These are phyloP conservation scores for Mycena maculata DNA, from an alignment of 768 basidiomycete genomes.

Conservation along the genomic window DNA sequence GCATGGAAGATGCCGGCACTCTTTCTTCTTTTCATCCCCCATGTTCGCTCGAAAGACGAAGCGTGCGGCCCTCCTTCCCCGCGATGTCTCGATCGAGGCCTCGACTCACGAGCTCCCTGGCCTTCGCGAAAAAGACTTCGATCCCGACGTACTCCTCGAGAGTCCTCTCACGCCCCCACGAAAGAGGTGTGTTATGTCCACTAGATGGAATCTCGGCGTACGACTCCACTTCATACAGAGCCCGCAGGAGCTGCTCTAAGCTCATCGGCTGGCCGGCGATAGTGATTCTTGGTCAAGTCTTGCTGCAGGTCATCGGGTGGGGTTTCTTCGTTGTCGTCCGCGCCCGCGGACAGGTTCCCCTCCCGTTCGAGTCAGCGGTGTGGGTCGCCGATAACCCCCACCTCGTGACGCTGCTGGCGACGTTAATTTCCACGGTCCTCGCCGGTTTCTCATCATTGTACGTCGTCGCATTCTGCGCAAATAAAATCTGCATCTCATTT, in stretches of 20 bases:
- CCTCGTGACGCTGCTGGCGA: not conserved
- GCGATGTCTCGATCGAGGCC: too few relatives aligned
- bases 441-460: slow-evolving; percentile 1
- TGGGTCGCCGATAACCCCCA: slow-evolving; percentile 16
- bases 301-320: not conserved
- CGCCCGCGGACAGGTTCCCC: not conserved
- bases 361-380: not conserved
- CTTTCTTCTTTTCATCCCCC: too few relatives aligned
- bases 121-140: too few relatives aligned
- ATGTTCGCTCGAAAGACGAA: too few relatives aligned
- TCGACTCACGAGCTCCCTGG: too few relatives aligned
- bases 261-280: slow-evolving; percentile 5
- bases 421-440: slow-evolving; percentile 1
- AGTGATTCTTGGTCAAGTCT: slow-evolving; percentile 6
- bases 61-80: too few relatives aligned
- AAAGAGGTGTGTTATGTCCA: not conserved
- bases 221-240: too few relatives aligned
- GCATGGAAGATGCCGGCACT: too few relatives aligned
- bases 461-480: not conserved
- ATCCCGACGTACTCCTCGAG: too few relatives aligned
- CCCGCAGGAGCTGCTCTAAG: not conserved
- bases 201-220: not conserved
- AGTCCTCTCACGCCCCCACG: not conserved
- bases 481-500: too few relatives aligned
- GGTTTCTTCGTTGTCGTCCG: not conserved